phyloP scores from a whole-genome alignment of 2,329 filamentous ascomycete genomes.

The Neofusicoccum sp. region DNA sequence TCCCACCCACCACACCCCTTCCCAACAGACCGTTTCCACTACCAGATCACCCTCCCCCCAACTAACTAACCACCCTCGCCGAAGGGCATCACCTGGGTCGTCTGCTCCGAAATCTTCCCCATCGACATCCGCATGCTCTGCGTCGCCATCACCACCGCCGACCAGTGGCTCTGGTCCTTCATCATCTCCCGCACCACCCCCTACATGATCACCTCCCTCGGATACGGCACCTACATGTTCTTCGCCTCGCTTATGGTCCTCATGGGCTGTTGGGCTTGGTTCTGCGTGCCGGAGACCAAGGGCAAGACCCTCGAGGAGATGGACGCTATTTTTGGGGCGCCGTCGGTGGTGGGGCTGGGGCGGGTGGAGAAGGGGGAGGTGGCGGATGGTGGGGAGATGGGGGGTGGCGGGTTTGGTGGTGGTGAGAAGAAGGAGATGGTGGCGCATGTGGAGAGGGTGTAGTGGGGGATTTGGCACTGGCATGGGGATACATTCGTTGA shows the following conservation, averaged over 20 bases:
- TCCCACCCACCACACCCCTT: conserved; percentile 38
- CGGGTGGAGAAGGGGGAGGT: not conserved
- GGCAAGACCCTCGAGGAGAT: conserved; percentile 56
- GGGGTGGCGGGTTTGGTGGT: too few relatives aligned
- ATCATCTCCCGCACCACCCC: conserved; percentile 53
- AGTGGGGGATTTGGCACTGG: not conserved
- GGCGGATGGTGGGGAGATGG: not conserved
- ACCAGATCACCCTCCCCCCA: too few relatives aligned
- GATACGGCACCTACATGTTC: conserved; percentile 48
- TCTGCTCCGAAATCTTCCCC: conserved; percentile 66
- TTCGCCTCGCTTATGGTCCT: conserved; percentile 62
- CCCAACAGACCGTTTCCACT: not conserved
- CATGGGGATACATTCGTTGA: too few relatives aligned
- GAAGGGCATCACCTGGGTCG: conserved; percentile 58
- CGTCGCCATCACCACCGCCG: conserved; percentile 52
- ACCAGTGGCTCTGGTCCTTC: conserved; percentile 58
- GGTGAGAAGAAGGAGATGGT: not conserved
- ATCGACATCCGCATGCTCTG: conserved; percentile 54
- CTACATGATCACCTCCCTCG: conserved; percentile 52
- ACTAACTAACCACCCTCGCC: not conserved
- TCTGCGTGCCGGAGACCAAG: conserved; percentile 59
- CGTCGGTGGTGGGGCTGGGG: not conserved
- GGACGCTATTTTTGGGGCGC: conserved; percentile 65
- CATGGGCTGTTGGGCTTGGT: conserved; percentile 58
- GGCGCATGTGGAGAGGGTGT: conserved; percentile 2